Base-by-base conservation (phyloP, 148 eudicot species). In the Drosera capensis region DNA sequence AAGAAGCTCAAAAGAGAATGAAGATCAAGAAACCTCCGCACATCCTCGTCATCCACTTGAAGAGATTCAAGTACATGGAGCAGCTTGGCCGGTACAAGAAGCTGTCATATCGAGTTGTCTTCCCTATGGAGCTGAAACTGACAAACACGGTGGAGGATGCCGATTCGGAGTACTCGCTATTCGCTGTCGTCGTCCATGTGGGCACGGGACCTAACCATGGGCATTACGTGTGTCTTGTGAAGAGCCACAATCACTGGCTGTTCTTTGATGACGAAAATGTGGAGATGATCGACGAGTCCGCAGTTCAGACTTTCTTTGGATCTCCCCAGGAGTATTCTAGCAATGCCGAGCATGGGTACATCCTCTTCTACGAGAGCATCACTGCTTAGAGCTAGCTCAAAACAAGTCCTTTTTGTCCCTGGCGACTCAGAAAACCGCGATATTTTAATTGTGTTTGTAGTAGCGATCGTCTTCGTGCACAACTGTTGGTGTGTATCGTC, bases 1-100 rank as follows among this genome's bases (percentile, higher is more conserved):
- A 82, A 62, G 94, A 82, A 66, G 94, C 94, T 1, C 94, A 82
- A 46, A 82, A 82, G 72, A 75, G 94, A 58, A 82, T 82, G 94
- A 78, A 82, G 86, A 82, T 82, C 31, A 82, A 79, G 59, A 82
- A 75, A 54, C 71, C 94, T 9, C 94, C 94, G 12, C 86, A 70
- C 43, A 66, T 82, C 48, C 77, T 82, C 18, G 94, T 82, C 31
- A 82, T 82, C 48, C 94, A 82, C 58, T 52, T 82, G 36, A 82
- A 82, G 70, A 67, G 94, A 7, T 82, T 82, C 66, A 82, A 82
- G 63, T 82, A 67, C 73, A 82, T 82, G 41, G 86, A 82, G 59
- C 84, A 79, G 54, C 76, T 75, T 4, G 70, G 81, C 26, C 59
- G 94, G 22, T 69, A 72, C 70, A 82, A 82, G 56, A 82, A 82